Base-by-base conservation (phyloP, 202 grass and related monocot species). In the Hordeum pubiflorum region DNA sequence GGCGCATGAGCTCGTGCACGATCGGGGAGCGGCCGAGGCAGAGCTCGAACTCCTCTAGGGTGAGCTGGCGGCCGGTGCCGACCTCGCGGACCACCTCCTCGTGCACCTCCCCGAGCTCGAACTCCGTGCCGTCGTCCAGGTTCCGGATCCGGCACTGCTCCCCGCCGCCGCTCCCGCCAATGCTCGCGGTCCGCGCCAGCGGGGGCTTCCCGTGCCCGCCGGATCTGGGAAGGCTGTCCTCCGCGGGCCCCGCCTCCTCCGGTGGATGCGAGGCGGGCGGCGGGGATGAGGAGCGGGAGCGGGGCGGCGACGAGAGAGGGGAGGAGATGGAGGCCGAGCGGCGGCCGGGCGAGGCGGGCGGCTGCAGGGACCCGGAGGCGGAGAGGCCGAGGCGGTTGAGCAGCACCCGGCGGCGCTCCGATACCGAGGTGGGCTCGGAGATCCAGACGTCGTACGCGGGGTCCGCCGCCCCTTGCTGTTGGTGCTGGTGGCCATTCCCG, bases 1-100 rank as follows among this genome's bases (percentile, higher is more conserved):
- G 92, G 52, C 93, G 85, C 92, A 99, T 93, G 43, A 99, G 96
- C 82, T 99, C 96, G 72, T 93, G 90, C 3, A 99, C 96, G 72
- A 99, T 95, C 20, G 96, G 96, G 37, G 96, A 95, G 71, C 90
- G 92, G 39, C 96, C 92, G 27, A 99, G 79, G 84, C 82, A 91
- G 65, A 89, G 90, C 79, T 95, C 90, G 83, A 98, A 98, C 86
- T 98, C 95, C 82, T 98, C 86, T 65, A 94, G 74, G 21, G 90
- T 91, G 84, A 93, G 90, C 74, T 99, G 92, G 17, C 92, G 89
- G 15, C 92, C 92, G 2, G 96, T 99, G 72, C 88, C 87, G 31
- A 99, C 84, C 82, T 99, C 96, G 70, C 89, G 86, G 18, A 99
- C 90, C 9, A 89, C 91, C 80, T 93, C 88, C 17, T 95, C 90